These are phyloP conservation scores for Pseudomonodictys pantanalensis DNA, from an alignment of 495 filamentous ascomycete genomes.

Conservation along the genomic window DNA sequence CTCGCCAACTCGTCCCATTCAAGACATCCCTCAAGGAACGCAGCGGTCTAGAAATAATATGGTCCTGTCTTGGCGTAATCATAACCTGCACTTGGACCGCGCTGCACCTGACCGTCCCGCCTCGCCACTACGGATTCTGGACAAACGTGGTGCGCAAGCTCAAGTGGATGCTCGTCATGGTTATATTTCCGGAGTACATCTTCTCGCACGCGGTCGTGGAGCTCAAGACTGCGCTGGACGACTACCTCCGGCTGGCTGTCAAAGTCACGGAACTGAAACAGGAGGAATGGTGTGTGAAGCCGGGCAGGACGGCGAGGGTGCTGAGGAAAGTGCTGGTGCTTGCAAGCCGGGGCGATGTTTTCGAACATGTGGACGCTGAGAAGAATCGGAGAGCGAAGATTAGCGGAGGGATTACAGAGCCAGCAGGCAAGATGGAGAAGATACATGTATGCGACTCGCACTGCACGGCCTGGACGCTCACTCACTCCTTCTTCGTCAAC, in stretches of 20 bases:
- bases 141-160: not conserved
- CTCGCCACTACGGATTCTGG: not conserved
- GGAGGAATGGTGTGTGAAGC: too few relatives aligned
- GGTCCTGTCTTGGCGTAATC: not conserved
- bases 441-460: too few relatives aligned
- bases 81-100: conserved; percentile 19
- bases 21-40: too few relatives aligned
- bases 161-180: conserved; percentile 20
- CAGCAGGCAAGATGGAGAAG: too few relatives aligned
- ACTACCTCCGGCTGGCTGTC: not conserved
- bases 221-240: conserved; percentile 9
- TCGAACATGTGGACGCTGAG: too few relatives aligned
- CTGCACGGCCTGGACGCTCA: conserved; percentile 15
- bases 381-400: too few relatives aligned
- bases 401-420: too few relatives aligned
- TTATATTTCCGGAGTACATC: conserved; percentile 11
- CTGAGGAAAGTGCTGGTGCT: too few relatives aligned
- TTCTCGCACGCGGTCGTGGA: conserved; percentile 15
- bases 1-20: too few relatives aligned
- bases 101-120: conserved; percentile 17
- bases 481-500: conserved; percentile 12
- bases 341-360: too few relatives aligned
- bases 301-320: too few relatives aligned
- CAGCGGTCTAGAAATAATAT: not conserved
- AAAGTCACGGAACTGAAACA: too few relatives aligned